phyloP scores from a whole-genome alignment of 2,329 filamentous ascomycete genomes.

The Grosmannia penicillata region DNA sequence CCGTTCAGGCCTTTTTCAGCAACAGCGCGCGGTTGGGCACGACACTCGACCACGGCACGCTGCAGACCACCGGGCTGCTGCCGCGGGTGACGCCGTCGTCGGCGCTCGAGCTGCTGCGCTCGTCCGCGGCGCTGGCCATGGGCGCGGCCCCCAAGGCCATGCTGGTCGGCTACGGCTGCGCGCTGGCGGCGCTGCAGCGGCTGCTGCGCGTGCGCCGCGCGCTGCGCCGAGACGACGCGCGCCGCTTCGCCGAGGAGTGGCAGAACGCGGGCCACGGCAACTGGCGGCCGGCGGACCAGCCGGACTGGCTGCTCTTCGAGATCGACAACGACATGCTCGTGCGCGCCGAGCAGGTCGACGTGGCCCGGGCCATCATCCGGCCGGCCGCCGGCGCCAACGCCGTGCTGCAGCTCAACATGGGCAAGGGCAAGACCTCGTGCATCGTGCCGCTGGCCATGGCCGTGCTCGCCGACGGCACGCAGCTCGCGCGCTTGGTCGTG shows the following conservation, averaged over 20 bases:
- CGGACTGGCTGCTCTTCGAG: slow-evolving; percentile 54
- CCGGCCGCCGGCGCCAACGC: slow-evolving; percentile 38
- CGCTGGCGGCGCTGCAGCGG: slow-evolving; percentile 29
- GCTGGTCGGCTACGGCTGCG: slow-evolving; percentile 27
- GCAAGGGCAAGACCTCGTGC: slow-evolving; percentile 39
- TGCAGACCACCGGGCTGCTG: slow-evolving; percentile 26
- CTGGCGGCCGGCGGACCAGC: slow-evolving; percentile 36
- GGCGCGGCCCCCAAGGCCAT: too few relatives aligned
- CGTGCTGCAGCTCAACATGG: slow-evolving; percentile 54
- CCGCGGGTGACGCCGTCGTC: slow-evolving; percentile 26
- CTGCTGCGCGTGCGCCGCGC: slow-evolving; percentile 25
- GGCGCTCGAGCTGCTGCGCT: slow-evolving; percentile 32
- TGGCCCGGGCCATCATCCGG: slow-evolving; percentile 43
- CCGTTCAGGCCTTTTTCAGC: too few relatives aligned
- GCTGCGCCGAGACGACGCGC: slow-evolving; percentile 11
- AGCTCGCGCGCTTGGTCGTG: slow-evolving; percentile 38
- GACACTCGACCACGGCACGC: too few relatives aligned
- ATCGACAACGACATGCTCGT: slow-evolving; percentile 51
- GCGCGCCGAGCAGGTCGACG: slow-evolving; percentile 44
- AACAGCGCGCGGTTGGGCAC: too few relatives aligned
- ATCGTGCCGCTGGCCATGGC: slow-evolving; percentile 38
- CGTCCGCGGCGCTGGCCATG: too few relatives aligned
- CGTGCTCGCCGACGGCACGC: slow-evolving; percentile 26
- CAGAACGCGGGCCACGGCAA: slow-evolving; percentile 35
- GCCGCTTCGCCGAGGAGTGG: slow-evolving; percentile 25